A percentile compares a stretch with the other conserved stretches of the same genome.
phyloP scores from a whole-genome alignment of 2,329 filamentous ascomycete genomes.

The Beauveria asiatica region DNA sequence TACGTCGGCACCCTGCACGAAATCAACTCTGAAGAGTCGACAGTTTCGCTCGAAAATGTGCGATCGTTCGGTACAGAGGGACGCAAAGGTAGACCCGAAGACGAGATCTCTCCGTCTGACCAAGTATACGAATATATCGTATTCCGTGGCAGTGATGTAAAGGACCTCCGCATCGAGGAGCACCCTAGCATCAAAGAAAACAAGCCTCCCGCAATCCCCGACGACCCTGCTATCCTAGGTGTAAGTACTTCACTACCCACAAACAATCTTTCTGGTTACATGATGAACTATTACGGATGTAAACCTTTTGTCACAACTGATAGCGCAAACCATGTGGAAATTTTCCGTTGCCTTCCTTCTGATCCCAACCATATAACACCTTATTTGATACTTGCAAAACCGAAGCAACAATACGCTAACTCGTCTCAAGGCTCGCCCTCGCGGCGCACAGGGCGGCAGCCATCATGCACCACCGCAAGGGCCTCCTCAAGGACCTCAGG shows the following conservation, averaged over 20 bases:
- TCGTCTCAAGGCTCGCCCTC: conserved; percentile 30
- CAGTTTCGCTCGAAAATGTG: conserved; percentile 95
- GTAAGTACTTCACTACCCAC: conserved; percentile 56
- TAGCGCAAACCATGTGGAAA: conserved; percentile 96
- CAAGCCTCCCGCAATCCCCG: conserved; percentile 69
- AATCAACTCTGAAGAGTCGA: conserved; percentile 95
- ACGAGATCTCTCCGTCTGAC: conserved; percentile 76
- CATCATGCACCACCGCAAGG: conserved; percentile 17
- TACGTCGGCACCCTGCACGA: conserved; percentile 95
- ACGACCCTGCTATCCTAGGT: conserved; percentile 93
- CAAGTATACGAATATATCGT: conserved; percentile 98
- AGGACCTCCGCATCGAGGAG: conserved; percentile 91
- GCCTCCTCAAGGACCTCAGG: conserved; percentile 26
- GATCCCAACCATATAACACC: conserved; percentile 38
- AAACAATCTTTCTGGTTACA: conserved; percentile 28
- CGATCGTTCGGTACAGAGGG: conserved; percentile 91
- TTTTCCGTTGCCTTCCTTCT: conserved; percentile 99
- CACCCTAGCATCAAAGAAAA: conserved; percentile 65
- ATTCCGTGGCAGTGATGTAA: conserved; percentile 96
- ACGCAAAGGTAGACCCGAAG: conserved; percentile 65
- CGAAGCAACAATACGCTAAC: not conserved
- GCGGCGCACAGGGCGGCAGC: conserved; percentile 24
- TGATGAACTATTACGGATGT: conserved; percentile 99
- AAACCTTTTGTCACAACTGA: conserved; percentile 72
- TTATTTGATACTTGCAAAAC: conserved; percentile 10